phyloP scores from a whole-genome alignment of 768 basidiomycete species.

The Auriscalpium microsporum region DNA sequence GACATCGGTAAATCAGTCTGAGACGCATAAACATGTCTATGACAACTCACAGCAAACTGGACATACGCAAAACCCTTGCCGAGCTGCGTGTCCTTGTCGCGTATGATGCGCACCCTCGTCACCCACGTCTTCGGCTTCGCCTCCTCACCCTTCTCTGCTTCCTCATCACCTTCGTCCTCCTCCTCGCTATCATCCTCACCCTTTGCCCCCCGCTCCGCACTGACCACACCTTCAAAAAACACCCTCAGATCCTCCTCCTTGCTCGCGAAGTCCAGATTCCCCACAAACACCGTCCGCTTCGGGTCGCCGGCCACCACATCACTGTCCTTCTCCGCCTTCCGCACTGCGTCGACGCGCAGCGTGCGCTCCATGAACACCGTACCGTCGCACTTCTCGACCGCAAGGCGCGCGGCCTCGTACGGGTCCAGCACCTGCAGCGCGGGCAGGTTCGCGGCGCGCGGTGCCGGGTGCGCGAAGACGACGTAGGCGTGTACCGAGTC shows the following conservation, averaged over 20 bases:
- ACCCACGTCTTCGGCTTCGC: slow-evolving; percentile 54
- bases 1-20: neutral
- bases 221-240: slow-evolving; percentile 78
- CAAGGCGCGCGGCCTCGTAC: slow-evolving; percentile 56
- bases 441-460: slow-evolving; percentile 25
- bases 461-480: slow-evolving; percentile 71
- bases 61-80: slow-evolving; percentile 96
- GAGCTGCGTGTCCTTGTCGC: slow-evolving; percentile 85
- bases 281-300: slow-evolving; percentile 80
- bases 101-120: slow-evolving; percentile 74
- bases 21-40: neutral
- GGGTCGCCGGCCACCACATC: slow-evolving; percentile 46
- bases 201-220: slow-evolving; percentile 59
- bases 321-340: slow-evolving; percentile 21
- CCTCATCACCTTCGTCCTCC: slow-evolving; percentile 20
- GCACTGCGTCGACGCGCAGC: slow-evolving; percentile 70
- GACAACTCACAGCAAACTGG: slow-evolving; percentile 62
- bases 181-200: slow-evolving; percentile 21
- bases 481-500: slow-evolving; percentile 81
- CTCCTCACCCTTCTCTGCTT: slow-evolving; percentile 19
- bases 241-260: slow-evolving; percentile 83
- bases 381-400: slow-evolving; percentile 56
- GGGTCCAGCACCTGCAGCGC: slow-evolving; percentile 56
- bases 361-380: slow-evolving; percentile 68
- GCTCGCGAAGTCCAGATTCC: slow-evolving; percentile 86